phyloP scores from a whole-genome alignment of 208 protist species.

The Leishmania amazonensis region DNA sequence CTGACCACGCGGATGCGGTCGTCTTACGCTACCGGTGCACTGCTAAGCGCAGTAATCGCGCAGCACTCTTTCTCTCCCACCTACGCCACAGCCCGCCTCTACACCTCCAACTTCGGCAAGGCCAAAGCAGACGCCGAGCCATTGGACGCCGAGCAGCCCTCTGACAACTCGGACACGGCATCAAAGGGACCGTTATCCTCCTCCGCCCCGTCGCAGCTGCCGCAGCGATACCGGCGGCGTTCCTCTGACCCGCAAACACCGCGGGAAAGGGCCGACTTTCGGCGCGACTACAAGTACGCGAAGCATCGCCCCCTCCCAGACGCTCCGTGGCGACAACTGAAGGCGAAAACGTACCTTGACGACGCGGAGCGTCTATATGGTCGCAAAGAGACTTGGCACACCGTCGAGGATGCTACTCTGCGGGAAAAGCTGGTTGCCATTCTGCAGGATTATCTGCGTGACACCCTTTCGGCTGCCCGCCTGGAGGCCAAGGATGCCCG shows the following conservation, averaged over 20 bases:
- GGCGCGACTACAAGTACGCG: constrained; percentile 77
- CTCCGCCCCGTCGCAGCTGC: background rate
- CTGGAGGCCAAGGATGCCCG: constrained; percentile 65
- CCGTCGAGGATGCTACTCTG: constrained; percentile 57
- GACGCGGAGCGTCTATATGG: constrained; percentile 90
- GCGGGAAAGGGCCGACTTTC: constrained; percentile 73
- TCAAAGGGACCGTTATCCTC: background rate
- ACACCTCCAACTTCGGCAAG: constrained; percentile 19
- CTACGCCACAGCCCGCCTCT: constrained; percentile 4
- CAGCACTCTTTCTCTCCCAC: background rate
- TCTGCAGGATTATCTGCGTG: constrained; percentile 80
- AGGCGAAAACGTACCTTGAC: constrained; percentile 82
- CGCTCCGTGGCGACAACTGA: constrained; percentile 73
- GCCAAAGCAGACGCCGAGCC: background rate
- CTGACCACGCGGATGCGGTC: background rate
- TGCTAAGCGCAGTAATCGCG: background rate
- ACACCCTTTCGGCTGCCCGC: constrained; percentile 61
- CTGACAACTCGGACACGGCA: background rate
- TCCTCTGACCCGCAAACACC: constrained; percentile 78
- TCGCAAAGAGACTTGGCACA: constrained; percentile 82
- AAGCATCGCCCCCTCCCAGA: constrained; percentile 71
- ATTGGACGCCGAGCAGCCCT: background rate
- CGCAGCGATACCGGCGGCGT: constrained; percentile 54
- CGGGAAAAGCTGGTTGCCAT: constrained; percentile 77
- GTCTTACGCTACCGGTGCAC: background rate